A percentile compares a stretch with the other conserved stretches of the same genome.
Conservation (phyloP, 257 asterid genomes). For the Solanum etuberosum region DNA sequence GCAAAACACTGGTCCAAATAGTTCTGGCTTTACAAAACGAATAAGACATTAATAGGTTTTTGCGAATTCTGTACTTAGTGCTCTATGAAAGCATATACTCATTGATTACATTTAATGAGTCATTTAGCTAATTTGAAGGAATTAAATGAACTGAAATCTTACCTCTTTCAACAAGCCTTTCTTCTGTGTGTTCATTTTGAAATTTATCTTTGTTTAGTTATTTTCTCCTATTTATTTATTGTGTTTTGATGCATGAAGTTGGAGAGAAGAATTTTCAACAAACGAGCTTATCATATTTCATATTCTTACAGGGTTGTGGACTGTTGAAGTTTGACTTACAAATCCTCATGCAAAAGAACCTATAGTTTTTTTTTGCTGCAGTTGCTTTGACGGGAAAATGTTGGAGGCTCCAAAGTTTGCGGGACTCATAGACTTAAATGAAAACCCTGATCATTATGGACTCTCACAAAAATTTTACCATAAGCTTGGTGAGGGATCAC, state of each 20-base stretch:
- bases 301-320: neutral
- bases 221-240: neutral
- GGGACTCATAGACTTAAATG: constrained; percentile 67
- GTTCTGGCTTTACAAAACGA: neutral
- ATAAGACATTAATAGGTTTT: neutral
- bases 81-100: neutral
- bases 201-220: neutral
- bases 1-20: neutral
- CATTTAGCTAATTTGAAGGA: neutral
- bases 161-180: neutral
- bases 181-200: neutral
- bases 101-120: neutral
- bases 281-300: neutral
- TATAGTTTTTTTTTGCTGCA: constrained; percentile 1
- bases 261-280: neutral
- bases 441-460: constrained; percentile 62
- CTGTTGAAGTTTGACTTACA: neutral
- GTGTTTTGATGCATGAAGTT: neutral
- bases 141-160: neutral
- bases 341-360: neutral
- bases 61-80: neutral
- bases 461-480: constrained; percentile 38
- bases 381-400: constrained; percentile 31
- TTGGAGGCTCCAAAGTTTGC: constrained; percentile 76
- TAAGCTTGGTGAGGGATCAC: constrained; percentile 48